A percentile compares a stretch with the other conserved stretches of the same genome.
phyloP scores from a whole-genome alignment of 805 yeast genomes.

The Barnettozyma siamensis region DNA sequence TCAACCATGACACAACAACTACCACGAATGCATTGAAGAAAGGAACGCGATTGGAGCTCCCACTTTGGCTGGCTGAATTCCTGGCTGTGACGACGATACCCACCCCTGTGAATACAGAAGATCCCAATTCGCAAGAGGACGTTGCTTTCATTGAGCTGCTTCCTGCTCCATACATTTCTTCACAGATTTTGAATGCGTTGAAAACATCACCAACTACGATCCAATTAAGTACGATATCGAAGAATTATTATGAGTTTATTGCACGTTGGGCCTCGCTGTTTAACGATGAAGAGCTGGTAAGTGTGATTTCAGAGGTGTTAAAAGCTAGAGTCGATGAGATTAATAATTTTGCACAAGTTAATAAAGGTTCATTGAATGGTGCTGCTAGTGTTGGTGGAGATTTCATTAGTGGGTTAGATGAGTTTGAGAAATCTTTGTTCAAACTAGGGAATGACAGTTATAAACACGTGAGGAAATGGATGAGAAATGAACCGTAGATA shows the following conservation, averaged over 20 bases:
- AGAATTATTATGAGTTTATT: slow-evolving; percentile 65
- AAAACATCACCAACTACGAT: slow-evolving; percentile 62
- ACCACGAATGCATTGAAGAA: slow-evolving; percentile 3
- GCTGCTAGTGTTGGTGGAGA: slow-evolving; percentile 5
- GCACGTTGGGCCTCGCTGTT: slow-evolving; percentile 75
- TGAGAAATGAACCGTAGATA: slow-evolving; percentile 19
- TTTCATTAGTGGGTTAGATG: slow-evolving; percentile 45
- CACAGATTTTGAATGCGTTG: slow-evolving; percentile 72
- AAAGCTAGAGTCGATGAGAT: slow-evolving; percentile 64
- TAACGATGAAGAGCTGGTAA: slow-evolving; percentile 56
- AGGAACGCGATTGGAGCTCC: slow-evolving; percentile 49
- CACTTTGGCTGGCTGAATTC: slow-evolving; percentile 83
- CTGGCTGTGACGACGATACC: slow-evolving; percentile 47
- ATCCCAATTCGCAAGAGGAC: background rate
- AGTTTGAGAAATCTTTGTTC: slow-evolving; percentile 61
- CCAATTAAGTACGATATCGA: slow-evolving; percentile 60
- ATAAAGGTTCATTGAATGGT: slow-evolving; percentile 32
- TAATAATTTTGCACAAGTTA: slow-evolving; percentile 54
- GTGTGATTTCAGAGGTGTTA: slow-evolving; percentile 44
- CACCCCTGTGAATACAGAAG: slow-evolving; percentile 8
- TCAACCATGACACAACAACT: background rate
- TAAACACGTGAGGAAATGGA: slow-evolving; percentile 40
- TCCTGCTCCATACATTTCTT: slow-evolving; percentile 64
- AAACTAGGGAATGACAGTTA: slow-evolving; percentile 46
- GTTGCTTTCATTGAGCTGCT: slow-evolving; percentile 59